Conservation (phyloP, 352 stramenopile genomes). For the Thraustochytrium sp. region DNA sequence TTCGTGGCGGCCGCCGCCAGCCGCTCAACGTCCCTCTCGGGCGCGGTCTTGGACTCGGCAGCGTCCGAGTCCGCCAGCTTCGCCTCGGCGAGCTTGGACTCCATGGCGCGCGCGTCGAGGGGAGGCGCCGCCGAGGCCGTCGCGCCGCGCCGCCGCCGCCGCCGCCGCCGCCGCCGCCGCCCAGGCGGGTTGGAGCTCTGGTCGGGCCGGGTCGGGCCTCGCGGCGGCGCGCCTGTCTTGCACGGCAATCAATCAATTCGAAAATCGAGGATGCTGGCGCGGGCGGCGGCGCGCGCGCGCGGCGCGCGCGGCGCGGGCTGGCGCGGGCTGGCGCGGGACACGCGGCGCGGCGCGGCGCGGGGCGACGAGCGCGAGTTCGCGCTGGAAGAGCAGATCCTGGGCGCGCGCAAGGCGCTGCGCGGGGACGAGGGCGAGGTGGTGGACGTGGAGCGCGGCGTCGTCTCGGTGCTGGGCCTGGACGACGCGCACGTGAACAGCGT, state of each 20-base stretch:
- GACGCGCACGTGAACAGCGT: neutral
- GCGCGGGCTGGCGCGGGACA: neutral
- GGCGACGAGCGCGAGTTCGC: neutral
- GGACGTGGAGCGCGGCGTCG: neutral
- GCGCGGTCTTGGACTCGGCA: neutral
- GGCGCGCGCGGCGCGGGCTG: neutral
- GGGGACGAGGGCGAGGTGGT: constrained; percentile 13
- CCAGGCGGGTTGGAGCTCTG: neutral
- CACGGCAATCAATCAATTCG: too few relatives aligned
- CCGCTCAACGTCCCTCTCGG: neutral
- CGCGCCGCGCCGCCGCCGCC: neutral
- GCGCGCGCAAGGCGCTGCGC: neutral
- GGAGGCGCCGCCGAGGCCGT: too few relatives aligned
- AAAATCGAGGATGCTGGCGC: too few relatives aligned
- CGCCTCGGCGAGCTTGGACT: neutral
- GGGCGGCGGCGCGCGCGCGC: neutral
- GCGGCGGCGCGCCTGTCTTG: too few relatives aligned
- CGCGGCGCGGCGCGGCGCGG: neutral
- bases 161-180: neutral
- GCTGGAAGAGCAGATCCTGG: constrained; percentile 40
- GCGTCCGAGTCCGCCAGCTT: neutral
- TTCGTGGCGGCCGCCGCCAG: neutral
- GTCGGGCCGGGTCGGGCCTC: too few relatives aligned
- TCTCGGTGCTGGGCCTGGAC: neutral
- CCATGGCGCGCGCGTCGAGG: neutral